Base-by-base conservation (phyloP, 495 filamentous ascomycete genomes). In the Aspergillus haitiensis region DNA sequence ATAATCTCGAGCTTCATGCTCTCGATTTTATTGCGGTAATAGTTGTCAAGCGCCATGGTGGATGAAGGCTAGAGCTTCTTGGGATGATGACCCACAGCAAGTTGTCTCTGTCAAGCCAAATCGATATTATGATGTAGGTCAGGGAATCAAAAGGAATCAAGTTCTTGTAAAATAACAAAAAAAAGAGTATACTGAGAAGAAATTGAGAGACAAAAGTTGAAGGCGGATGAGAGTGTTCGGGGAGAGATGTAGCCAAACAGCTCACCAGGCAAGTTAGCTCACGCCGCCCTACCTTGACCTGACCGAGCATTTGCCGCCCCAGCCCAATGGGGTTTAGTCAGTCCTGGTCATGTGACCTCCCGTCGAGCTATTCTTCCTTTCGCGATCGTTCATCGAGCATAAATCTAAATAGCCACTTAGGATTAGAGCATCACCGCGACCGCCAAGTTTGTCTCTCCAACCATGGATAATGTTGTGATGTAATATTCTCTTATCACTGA, bases 11-110 rank as follows among this genome's bases (percentile, higher is more conserved):
- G 91, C 84, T 98, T 96, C 88, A 97, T 95, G 73, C 88, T 86
- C 89, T 99, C 94, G 76, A 99, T 97, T 83, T 99, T 99, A 78
- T 98, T 97, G 81, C 92, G 90, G 75, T 93, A 99, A 78, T 96
- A 99, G 76, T 88, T 96, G 77, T 98, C 94, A 78, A 99, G 89
- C 83, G 93, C 92, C 94, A 98, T 98, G 68, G 64, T 83, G 82
- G 75, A 69, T 50, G 62, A 65, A 53, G 60, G 67, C 66, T 70
- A 67, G 70, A 64, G 70, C 66, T 71, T 57, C 54, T 59, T 51
- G 44, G 21, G 39, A 46, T 37, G 44, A 39, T 62, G 47, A 49
- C 46, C 50, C 33, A 49, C 45, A 40, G 18, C 18, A 37, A 49
- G 33, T 49, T 45, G 42, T 42, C 33, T 45, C 27, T 51, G 33